Evolutionary conservation across 176 grass and related monocot species (phyloP).

Genomic region (Oryza glumipatula): DNA sequence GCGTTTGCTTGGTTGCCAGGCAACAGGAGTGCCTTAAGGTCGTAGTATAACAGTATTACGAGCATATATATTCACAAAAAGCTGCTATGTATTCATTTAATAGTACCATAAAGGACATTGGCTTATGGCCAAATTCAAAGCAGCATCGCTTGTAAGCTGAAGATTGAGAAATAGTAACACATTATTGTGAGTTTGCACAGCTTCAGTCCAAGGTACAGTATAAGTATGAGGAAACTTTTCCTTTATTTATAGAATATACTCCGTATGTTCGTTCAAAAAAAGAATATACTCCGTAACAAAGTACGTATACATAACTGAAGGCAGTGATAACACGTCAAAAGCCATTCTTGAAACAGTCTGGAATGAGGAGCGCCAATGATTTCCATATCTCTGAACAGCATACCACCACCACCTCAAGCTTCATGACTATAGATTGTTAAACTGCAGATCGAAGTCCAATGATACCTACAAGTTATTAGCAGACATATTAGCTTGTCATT

Average conservation of each 20-base stretch:
- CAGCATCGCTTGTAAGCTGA: background rate
- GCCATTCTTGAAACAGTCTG: conserved; percentile 1
- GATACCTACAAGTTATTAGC: conserved; percentile 47
- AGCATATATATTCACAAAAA: background rate
- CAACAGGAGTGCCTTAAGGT: background rate
- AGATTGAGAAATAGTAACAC: background rate
- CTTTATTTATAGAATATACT: background rate
- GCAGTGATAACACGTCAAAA: conserved; percentile 3
- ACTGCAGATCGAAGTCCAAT: conserved; percentile 64
- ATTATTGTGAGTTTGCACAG: background rate
- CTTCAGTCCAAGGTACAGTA: background rate
- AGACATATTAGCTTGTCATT: background rate
- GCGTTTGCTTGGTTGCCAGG: background rate
- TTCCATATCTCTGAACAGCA: conserved; percentile 17
- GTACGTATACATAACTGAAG: conserved; percentile 29
- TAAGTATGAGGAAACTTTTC: background rate
- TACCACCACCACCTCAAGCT: background rate
- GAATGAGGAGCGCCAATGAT: background rate
- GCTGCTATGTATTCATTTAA: background rate
- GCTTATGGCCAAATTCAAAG: background rate
- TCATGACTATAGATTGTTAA: conserved; percentile 30
- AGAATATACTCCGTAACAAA: background rate
- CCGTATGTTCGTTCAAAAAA: too few species aligned
- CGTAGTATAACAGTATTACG: background rate
- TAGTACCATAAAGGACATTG: background rate